Base-by-base conservation (phyloP, 257 asterid genomes). In the Cordia subcordata region DNA sequence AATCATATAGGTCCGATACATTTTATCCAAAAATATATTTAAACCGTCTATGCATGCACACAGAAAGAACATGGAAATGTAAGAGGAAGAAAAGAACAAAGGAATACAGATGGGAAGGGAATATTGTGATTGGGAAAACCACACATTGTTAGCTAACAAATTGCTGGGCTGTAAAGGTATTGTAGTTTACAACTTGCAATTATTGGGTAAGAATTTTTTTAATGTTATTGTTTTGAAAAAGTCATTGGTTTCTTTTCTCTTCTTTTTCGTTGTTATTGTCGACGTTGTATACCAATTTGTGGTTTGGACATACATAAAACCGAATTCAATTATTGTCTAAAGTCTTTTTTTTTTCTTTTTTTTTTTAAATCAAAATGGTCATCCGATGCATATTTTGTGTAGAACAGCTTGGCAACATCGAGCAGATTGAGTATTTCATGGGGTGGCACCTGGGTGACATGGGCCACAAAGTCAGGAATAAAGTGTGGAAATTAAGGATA, bases 21-120 rank as follows among this genome's bases (percentile, higher is more conserved):
- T n/a, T n/a, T n/a, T n/a, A n/a, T n/a, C n/a, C n/a, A n/a, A n/a
- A n/a, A n/a, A n/a, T n/a, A n/a, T n/a, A n/a, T n/a, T n/a, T n/a
- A n/a, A n/a, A n/a, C n/a, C n/a, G n/a, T n/a, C n/a, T n/a, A n/a
- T n/a, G n/a, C n/a, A n/a, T n/a, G n/a, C n/a, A n/a, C n/a, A n/a
- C n/a, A n/a, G n/a, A n/a, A n/a, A n/a, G n/a, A 39, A 37, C 62
- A 17, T 71, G 63, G 32, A 68, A 23, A 58, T 32, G 56, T 57
- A 11, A 50, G 57, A 32, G 37, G 18, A 49, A 67, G 62, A 61
- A 72, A 63, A 21, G 51, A 75, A 82, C 72, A 69, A 70, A 66
- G 33, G 35, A 70, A 69, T 57, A 82, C 77, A 75, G 90, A 65
- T 79, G 82, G 82, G 72, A 57, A 58, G 54, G 67, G 88, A 79